These are phyloP conservation scores for Cystobasidium slooffiae DNA, from an alignment of 1,284 basidiomycete species.

Conservation along the genomic window DNA sequence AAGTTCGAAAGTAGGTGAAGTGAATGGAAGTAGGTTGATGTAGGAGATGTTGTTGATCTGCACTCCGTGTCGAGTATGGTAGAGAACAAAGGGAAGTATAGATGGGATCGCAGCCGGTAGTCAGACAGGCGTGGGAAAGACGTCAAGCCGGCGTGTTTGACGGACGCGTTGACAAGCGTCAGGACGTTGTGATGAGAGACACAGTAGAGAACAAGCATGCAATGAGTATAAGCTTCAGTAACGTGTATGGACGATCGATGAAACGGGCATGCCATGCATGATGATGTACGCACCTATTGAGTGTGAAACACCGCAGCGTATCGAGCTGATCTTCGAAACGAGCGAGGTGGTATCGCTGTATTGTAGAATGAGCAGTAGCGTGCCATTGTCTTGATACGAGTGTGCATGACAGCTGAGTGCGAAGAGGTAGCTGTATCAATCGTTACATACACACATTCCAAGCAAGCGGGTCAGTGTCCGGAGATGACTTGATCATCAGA, in stretches of 20 bases:
- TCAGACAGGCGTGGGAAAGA: neutral
- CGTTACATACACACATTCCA: constrained; percentile 70
- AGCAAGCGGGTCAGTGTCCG: constrained; percentile 60
- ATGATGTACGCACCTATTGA: constrained; percentile 24
- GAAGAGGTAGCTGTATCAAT: constrained; percentile 1
- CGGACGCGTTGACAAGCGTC: no score
- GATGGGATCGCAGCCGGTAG: neutral
- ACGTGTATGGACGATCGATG: neutral
- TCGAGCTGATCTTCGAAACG: constrained; percentile 16
- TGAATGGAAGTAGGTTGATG: neutral
- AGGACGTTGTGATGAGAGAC: no score
- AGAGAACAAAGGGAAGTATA: neutral
- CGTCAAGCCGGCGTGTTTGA: no score
- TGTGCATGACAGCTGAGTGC: constrained; percentile 10
- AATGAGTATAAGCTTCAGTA: neutral
- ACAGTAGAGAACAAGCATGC: neutral
- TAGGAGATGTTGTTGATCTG: constrained; percentile 20
- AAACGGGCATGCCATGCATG: neutral
- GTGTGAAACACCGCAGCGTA: constrained; percentile 13
- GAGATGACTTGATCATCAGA: constrained; percentile 4
- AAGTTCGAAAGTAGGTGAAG: constrained; percentile 16
- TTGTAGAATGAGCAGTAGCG: neutral
- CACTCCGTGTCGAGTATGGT: neutral
- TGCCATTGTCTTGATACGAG: constrained; percentile 9
- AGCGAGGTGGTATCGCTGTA: constrained; percentile 14